Evolutionary conservation across 1,284 basidiomycete species (phyloP), one percentile per base, ranked within the genome.

Genomic region (Apiotrichum sp.): DNA sequence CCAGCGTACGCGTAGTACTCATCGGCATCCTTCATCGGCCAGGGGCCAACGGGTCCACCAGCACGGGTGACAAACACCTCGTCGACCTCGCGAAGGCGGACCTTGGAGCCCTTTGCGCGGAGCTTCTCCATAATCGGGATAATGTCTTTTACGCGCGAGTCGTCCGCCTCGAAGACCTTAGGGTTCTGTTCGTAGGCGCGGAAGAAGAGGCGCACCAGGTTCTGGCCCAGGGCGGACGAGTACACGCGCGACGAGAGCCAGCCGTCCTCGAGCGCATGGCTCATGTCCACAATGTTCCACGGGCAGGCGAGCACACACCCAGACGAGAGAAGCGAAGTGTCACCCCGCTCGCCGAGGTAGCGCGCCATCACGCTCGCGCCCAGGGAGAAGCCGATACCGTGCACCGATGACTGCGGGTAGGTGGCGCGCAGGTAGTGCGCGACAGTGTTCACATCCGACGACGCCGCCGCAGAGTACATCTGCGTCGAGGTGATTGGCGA

Each of bases 351-450:
- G 6, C 89, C 92, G 49, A 95, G 78, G 74, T 96, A 97, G 61
- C 90, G 83, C n/a, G 89, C 87, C 61, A 98, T 77, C 43, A 98
- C 86, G 67, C 91, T 90, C 40, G 93, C 90, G 50, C 95, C 96
- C 47, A 99, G 83, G 3, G 91, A 96, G 78, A 97, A 98, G 6
- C 92, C 92, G 33, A 96, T 77, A 10, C 89, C 95, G 36, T 93
- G 78, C 41, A 98, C 78, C 6, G 86, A 87, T 0, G 93, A 89
- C 29, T 81, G 76, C 2, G 96, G 93, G 66, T 86, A 93, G 57
- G 78, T 76, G 57, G 83, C 75, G 5, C 85, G 80, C 51, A 98
- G 82, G 75, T 88, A 88, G 68, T 88, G 81, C 45, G 93, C 74
- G 1, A 90, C 88, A 53, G 84, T 84, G 46, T 90, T 84, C 38